phyloP scores from a whole-genome alignment of 176 grass and related monocot genomes.

The Thalia dealbata region DNA sequence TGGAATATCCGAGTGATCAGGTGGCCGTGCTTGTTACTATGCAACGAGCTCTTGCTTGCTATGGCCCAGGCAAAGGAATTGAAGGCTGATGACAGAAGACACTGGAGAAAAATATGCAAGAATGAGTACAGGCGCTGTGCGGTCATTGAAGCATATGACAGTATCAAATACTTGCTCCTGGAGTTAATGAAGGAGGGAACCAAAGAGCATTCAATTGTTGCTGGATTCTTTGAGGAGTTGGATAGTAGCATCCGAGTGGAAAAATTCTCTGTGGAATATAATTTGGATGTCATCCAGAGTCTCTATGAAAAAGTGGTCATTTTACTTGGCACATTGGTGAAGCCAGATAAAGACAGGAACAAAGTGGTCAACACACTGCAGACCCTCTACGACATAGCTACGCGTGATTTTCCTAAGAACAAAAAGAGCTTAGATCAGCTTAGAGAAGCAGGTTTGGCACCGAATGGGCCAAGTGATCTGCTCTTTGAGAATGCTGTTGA shows the following conservation, averaged over 20 bases:
- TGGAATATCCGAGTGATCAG: constrained; percentile 83
- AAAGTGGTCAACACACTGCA: constrained; percentile 86
- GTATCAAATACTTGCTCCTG: constrained; percentile 52
- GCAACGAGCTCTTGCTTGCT: constrained; percentile 79
- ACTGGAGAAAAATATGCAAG: constrained; percentile 57
- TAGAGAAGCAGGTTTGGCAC: constrained; percentile 40
- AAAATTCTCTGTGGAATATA: constrained; percentile 53
- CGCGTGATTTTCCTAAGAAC: constrained; percentile 59
- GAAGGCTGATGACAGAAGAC: constrained; percentile 43
- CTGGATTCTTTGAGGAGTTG: constrained; percentile 49
- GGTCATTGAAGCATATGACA: constrained; percentile 84
- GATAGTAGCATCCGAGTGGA: constrained; percentile 31
- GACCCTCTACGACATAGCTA: constrained; percentile 62
- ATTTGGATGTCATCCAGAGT: constrained; percentile 34
- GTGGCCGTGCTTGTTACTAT: constrained; percentile 87
- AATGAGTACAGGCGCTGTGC: constrained; percentile 82
- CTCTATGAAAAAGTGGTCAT: constrained; percentile 63
- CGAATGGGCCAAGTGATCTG: constrained; percentile 26
- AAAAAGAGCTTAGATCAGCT: constrained; percentile 50
- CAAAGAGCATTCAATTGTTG: constrained; percentile 52
- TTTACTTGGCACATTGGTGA: constrained; percentile 49
- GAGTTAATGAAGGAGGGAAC: constrained; percentile 49
- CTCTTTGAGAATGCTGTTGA: constrained; percentile 73
- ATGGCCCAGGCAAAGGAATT: constrained; percentile 73
- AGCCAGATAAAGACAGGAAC: constrained; percentile 47